Conservation (phyloP, 768 basidiomycete species). For the Leccinum sublutescens region DNA sequence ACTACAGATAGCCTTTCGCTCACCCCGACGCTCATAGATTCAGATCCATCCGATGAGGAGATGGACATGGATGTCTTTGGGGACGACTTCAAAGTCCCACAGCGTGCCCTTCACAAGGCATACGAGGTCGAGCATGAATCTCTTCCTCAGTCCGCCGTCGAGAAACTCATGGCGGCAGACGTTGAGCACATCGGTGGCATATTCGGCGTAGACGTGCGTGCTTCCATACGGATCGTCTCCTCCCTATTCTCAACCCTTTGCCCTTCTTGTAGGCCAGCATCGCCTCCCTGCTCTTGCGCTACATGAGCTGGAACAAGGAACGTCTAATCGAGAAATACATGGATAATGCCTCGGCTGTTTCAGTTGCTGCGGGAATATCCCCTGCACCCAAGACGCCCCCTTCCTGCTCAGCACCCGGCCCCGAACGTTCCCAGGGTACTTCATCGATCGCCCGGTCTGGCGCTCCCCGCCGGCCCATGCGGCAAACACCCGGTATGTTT, state of each 20-base stretch:
- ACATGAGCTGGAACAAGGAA: constrained; percentile 95
- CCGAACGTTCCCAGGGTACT: constrained; percentile 33
- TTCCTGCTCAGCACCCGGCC: constrained; percentile 27
- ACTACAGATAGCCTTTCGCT: constrained; percentile 15
- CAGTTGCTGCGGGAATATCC: constrained; percentile 71
- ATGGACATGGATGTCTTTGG: constrained; percentile 67
- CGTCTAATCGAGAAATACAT: constrained; percentile 95
- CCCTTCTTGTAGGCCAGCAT: constrained; percentile 50
- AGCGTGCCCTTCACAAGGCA: constrained; percentile 58
- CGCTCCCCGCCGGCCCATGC: constrained; percentile 28
- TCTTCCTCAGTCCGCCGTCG: constrained; percentile 68
- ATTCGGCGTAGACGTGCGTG: constrained; percentile 84
- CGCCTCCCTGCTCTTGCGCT: constrained; percentile 76
- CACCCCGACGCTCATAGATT: constrained; percentile 33
- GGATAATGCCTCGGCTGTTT: constrained; percentile 78
- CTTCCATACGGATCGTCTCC: constrained; percentile 1
- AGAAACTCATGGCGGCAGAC: constrained; percentile 74
- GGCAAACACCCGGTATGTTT: constrained; percentile 27
- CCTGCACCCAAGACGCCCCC: constrained; percentile 28
- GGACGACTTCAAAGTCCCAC: constrained; percentile 59
- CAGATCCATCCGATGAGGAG: constrained; percentile 53
- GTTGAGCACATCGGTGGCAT: constrained; percentile 86
- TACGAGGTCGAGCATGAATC: constrained; percentile 88
- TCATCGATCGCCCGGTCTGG: constrained; percentile 25
- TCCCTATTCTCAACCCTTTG: neutral